Conservation (phyloP, 2,329 filamentous ascomycete species). For the Amphichorda felina region DNA sequence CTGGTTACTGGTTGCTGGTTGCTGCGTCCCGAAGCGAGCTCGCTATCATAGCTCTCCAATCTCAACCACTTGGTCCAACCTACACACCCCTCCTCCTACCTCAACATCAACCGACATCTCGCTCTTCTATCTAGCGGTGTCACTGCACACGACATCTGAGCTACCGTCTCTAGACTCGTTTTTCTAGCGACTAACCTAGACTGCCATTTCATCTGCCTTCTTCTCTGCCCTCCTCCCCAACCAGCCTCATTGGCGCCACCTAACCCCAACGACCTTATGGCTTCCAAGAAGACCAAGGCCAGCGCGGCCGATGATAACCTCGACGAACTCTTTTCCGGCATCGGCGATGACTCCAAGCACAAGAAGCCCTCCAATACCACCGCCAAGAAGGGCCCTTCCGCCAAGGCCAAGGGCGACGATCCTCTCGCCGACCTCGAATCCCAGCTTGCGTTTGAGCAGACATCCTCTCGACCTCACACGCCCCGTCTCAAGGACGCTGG, state of each 20-base stretch:
- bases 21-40: too few relatives aligned
- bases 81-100: too few relatives aligned
- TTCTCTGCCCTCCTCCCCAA: neutral
- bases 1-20: too few relatives aligned
- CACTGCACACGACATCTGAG: neutral
- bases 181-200: too few relatives aligned
- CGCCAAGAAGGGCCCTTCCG: slow-evolving; percentile 28
- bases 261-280: slow-evolving; percentile 28
- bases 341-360: slow-evolving; percentile 38
- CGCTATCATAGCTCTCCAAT: too few relatives aligned
- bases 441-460: slow-evolving; percentile 57
- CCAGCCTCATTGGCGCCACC: neutral
- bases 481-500: slow-evolving; percentile 51
- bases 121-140: neutral
- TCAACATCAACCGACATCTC: too few relatives aligned
- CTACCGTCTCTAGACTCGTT: too few relatives aligned
- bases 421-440: slow-evolving; percentile 76
- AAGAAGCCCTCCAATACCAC: slow-evolving; percentile 32
- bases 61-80: too few relatives aligned
- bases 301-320: slow-evolving; percentile 48
- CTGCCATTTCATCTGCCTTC: neutral
- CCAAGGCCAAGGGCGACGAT: slow-evolving; percentile 48
- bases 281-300: slow-evolving; percentile 47
- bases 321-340: slow-evolving; percentile 53
- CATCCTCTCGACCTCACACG: slow-evolving; percentile 66